These are phyloP conservation scores for Cordyceps javanica DNA, from an alignment of 2,329 filamentous ascomycete species.

Conservation along the genomic window DNA sequence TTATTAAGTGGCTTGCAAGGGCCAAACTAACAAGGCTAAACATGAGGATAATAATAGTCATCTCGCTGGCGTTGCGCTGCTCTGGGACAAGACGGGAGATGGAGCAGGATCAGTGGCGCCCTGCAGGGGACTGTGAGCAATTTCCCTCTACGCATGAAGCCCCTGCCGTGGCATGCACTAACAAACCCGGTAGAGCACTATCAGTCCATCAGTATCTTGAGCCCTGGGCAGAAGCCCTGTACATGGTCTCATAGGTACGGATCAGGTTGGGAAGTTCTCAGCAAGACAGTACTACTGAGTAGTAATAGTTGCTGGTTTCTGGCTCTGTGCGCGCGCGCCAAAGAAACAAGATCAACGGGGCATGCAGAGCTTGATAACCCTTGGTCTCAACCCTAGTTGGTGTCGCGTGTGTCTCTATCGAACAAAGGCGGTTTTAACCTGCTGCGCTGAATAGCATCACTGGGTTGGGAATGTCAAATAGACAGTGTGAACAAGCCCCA, in stretches of 20 bases:
- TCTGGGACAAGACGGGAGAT: background rate
- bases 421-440: too few species aligned
- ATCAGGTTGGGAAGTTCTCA: too few species aligned
- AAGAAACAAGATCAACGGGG: background rate
- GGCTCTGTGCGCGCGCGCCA: background rate
- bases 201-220: too few species aligned
- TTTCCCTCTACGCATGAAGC: too few species aligned
- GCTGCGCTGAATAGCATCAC: too few species aligned
- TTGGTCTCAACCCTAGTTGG: background rate
- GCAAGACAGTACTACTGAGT: too few species aligned
- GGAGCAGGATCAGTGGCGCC: background rate
- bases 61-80: background rate
- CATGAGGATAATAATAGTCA: conserved; percentile 1
- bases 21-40: background rate
- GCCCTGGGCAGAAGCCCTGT: background rate
- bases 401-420: conserved; percentile 1
- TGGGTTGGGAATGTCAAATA: background rate
- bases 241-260: too few species aligned
- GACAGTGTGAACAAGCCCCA: too few species aligned
- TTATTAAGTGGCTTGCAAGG: background rate
- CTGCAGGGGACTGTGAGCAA: conserved; percentile 1
- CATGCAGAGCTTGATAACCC: background rate
- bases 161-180: too few species aligned
- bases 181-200: too few species aligned
- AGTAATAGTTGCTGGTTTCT: background rate